These are phyloP conservation scores for Peterozyma toletana DNA, from an alignment of 805 yeast species.

Conservation along the genomic window DNA sequence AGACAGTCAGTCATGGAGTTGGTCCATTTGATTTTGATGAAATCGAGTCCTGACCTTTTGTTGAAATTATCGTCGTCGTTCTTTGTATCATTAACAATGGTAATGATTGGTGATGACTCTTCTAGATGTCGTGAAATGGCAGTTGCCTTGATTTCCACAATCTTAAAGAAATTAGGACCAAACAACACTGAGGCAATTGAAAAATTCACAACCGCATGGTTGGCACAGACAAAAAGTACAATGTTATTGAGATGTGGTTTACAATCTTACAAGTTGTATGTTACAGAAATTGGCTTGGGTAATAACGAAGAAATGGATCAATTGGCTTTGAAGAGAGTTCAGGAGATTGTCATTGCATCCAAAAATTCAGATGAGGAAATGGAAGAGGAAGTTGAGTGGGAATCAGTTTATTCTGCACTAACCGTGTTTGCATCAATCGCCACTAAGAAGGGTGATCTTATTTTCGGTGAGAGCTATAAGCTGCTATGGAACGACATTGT, in stretches of 20 bases:
- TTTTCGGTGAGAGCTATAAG: conserved; percentile 23
- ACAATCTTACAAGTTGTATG: conserved; percentile 56
- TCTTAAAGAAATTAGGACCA: conserved; percentile 41
- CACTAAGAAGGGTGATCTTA: conserved; percentile 24
- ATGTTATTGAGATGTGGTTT: conserved; percentile 68
- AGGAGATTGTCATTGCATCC: conserved; percentile 17
- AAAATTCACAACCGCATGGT: conserved; percentile 51
- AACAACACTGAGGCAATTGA: conserved; percentile 29
- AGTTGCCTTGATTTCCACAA: conserved; percentile 43
- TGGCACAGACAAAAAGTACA: conserved; percentile 42
- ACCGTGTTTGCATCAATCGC: conserved; percentile 38
- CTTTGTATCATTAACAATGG: conserved; percentile 75
- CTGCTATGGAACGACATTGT: conserved; percentile 44
- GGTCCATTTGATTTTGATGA: conserved; percentile 60
- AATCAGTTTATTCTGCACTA: conserved; percentile 62
- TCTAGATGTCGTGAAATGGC: conserved; percentile 84
- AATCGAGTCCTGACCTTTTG: conserved; percentile 53
- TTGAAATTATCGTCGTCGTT: conserved; percentile 64
- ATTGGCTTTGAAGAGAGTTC: conserved; percentile 21
- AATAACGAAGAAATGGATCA: conserved; percentile 30
- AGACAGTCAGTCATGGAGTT: conserved; percentile 88
- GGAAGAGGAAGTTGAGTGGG: conserved; percentile 58
- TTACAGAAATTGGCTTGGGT: conserved; percentile 39
- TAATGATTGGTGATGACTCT: conserved; percentile 70
- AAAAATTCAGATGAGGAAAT: conserved; percentile 26